Evolutionary conservation across 2,329 filamentous ascomycete species (phyloP).

Genomic region (Monilinia vaccinii-corymbosi): DNA sequence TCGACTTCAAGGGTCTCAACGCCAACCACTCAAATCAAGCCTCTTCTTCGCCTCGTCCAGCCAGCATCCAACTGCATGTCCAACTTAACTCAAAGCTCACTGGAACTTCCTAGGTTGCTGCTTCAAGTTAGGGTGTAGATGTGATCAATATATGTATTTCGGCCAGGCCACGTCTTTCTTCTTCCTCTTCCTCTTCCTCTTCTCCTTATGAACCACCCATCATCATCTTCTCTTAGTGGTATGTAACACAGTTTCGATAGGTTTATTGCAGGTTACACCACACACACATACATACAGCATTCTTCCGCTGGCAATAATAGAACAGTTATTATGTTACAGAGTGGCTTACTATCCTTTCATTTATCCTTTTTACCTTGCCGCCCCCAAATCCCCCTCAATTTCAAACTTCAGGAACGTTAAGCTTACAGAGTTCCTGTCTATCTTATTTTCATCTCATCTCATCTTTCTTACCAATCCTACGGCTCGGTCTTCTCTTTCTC

Average conservation of each 20-base stretch:
- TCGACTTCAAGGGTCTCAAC: background rate
- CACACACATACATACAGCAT: background rate
- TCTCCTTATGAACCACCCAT: no score
- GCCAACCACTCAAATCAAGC: background rate
- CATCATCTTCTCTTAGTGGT: no score
- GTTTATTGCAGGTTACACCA: background rate
- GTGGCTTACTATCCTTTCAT: background rate
- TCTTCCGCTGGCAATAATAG: background rate
- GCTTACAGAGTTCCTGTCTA: background rate
- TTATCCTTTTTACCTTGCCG: background rate
- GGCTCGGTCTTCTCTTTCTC: no score
- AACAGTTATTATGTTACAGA: background rate
- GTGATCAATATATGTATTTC: slow-evolving; percentile 1
- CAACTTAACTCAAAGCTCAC: background rate
- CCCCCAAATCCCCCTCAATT: background rate
- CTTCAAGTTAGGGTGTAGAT: no score
- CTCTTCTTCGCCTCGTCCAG: background rate
- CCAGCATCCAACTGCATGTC: background rate
- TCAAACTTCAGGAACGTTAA: background rate
- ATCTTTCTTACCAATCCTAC: no score
- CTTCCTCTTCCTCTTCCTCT: no score
- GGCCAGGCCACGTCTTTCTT: background rate
- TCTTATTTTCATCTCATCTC: background rate
- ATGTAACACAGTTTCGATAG: background rate
- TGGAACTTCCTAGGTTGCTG: background rate